Conservation (phyloP, 495 filamentous ascomycete species). For the Daldinia grandis region DNA sequence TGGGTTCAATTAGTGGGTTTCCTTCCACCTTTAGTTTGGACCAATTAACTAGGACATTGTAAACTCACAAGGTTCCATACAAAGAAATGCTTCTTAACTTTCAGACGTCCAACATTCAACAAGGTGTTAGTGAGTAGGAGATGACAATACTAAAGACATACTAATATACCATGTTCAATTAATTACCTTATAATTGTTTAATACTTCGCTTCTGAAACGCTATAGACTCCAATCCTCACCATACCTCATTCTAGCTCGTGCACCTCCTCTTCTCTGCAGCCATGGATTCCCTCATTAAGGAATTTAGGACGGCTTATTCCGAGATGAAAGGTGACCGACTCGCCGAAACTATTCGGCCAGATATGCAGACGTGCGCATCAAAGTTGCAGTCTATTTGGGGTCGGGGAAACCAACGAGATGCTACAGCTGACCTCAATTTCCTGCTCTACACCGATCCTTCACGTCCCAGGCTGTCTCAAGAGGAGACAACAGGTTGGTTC, state of each 20-base stretch:
- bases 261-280: neutral
- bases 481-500: conserved; percentile 77
- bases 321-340: conserved; percentile 69
- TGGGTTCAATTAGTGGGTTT: neutral
- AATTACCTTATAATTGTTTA: neutral
- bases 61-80: neutral
- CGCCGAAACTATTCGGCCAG: conserved; percentile 73
- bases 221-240: neutral
- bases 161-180: conserved; percentile 18
- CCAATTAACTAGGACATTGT: conserved; percentile 32
- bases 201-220: neutral
- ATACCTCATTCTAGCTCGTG: neutral
- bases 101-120: neutral
- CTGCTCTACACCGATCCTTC: conserved; percentile 40
- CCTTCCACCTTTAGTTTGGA: neutral
- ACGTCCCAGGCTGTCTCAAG: conserved; percentile 59
- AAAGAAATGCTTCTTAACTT: conserved; percentile 17
- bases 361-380: conserved; percentile 63
- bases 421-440: conserved; percentile 39
- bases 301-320: conserved; percentile 68
- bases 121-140: conserved; percentile 1
- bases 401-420: conserved; percentile 29
- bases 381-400: conserved; percentile 69
- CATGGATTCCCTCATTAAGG: conserved; percentile 70
- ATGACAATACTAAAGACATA: neutral